Evolutionary conservation across 2,329 filamentous ascomycete species (phyloP).

Genomic region (Fusarium duplospermum): DNA sequence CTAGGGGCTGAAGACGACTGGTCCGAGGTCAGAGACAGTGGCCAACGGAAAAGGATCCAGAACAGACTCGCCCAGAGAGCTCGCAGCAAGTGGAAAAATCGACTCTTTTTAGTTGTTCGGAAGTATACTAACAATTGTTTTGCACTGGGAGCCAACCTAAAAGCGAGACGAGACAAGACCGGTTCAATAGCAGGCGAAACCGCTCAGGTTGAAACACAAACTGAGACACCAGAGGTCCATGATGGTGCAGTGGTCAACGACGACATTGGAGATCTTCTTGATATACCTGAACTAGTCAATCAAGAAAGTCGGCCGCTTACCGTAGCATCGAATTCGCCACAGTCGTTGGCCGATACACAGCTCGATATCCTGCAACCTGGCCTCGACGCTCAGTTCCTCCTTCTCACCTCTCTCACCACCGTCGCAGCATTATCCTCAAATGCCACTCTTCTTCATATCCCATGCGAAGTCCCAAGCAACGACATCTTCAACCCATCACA

Average conservation of each 20-base stretch:
- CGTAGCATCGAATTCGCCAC: no score
- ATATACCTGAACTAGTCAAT: neutral
- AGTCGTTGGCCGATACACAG: neutral
- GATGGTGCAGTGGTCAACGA: neutral
- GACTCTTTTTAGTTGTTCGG: neutral
- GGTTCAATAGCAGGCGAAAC: neutral
- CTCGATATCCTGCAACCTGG: fast-evolving
- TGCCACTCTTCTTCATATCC: conserved; percentile 1
- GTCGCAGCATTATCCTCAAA: conserved; percentile 2
- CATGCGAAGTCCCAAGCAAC: neutral
- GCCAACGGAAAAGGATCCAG: conserved; percentile 31
- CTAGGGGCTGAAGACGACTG: conserved; percentile 22
- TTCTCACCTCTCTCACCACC: conserved; percentile 12
- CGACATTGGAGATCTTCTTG: neutral
- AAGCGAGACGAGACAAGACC: neutral
- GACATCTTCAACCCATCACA: neutral
- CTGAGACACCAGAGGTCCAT: neutral
- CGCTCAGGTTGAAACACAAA: neutral
- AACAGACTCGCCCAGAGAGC: conserved; percentile 33
- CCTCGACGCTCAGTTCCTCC: neutral
- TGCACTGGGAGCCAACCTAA: neutral
- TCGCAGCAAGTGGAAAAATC: conserved; percentile 9
- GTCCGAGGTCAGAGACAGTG: conserved; percentile 16
- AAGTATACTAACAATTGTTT: neutral
- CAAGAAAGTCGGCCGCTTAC: neutral